A percentile compares a stretch with the other conserved stretches of the same genome.
phyloP scores from a whole-genome alignment of 495 filamentous ascomycete species.

The Jackrogersella minutella region DNA sequence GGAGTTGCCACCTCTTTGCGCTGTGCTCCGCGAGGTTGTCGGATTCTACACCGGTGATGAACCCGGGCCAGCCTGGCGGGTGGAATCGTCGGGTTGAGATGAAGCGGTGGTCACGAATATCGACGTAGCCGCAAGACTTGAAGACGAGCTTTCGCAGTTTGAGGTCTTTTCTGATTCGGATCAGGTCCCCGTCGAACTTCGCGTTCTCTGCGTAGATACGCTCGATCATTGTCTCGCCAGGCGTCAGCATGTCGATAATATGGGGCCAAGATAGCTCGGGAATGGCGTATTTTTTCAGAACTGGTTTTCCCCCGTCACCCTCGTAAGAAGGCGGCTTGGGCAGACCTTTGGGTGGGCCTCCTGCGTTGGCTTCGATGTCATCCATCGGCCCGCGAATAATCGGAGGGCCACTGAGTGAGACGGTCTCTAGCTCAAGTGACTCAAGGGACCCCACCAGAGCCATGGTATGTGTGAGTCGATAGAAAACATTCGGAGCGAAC shows the following conservation, averaged over 20 bases:
- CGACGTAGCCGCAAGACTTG: constrained; percentile 57
- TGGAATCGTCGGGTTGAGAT: constrained; percentile 20
- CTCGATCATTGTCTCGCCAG: constrained; percentile 43
- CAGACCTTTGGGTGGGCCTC: no score
- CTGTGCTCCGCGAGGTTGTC: background rate
- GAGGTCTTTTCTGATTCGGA: constrained; percentile 11
- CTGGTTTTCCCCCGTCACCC: no score
- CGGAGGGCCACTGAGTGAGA: constrained; percentile 53
- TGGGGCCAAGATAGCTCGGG: constrained; percentile 47
- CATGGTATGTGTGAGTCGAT: constrained; percentile 40
- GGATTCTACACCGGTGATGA: background rate
- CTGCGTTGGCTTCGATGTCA: background rate
- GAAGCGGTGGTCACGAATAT: constrained; percentile 31
- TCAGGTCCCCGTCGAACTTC: no score
- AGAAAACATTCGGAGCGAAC: constrained; percentile 52
- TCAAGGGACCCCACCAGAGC: constrained; percentile 32
- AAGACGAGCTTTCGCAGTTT: constrained; percentile 47
- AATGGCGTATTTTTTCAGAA: no score
- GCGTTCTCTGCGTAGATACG: background rate
- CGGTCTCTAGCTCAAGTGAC: constrained; percentile 52
- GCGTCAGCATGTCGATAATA: constrained; percentile 53
- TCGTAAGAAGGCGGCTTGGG: no score
- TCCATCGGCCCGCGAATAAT: background rate
- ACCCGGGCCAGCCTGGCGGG: background rate
- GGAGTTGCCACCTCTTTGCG: background rate